Conservation (phyloP, 2,329 filamentous ascomycete genomes). For the Zymoseptoria brevis region DNA sequence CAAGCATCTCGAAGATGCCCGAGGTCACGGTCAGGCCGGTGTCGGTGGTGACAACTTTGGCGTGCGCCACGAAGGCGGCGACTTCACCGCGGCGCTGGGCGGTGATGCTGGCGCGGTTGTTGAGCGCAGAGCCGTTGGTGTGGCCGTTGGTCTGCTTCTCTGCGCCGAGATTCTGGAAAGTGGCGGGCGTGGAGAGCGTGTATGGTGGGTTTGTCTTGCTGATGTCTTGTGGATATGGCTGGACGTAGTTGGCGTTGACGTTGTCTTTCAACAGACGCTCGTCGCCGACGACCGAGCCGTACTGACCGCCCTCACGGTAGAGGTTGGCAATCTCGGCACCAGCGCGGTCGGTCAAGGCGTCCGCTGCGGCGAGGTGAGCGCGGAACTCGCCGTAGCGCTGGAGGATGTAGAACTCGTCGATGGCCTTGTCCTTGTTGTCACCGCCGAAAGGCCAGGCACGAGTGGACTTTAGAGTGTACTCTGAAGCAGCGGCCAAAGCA, state of each 20-base stretch:
- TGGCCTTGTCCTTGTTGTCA: conserved; percentile 51
- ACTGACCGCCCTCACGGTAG: conserved; percentile 33
- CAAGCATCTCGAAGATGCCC: conserved; percentile 58
- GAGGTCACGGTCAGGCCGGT: conserved; percentile 50
- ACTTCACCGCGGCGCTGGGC: conserved; percentile 50
- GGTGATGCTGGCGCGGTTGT: conserved; percentile 38
- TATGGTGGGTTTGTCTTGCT: conserved; percentile 15
- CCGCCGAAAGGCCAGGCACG: conserved; percentile 58
- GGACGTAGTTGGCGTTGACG: conserved; percentile 16
- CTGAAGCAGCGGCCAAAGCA: conserved; percentile 47
- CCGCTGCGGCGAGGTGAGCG: conserved; percentile 53
- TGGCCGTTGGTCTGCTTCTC: conserved; percentile 10
- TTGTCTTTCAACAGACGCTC: conserved; percentile 5
- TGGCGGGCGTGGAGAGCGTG: conserved; percentile 13
- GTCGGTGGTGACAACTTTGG: conserved; percentile 57
- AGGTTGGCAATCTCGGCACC: conserved; percentile 43
- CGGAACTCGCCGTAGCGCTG: conserved; percentile 57
- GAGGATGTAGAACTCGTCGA: conserved; percentile 59
- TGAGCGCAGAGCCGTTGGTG: conserved; percentile 12
- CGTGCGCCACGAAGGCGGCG: conserved; percentile 55
- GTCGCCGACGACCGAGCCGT: conserved; percentile 17
- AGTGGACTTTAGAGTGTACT: conserved; percentile 51
- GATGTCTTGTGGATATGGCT: conserved; percentile 17
- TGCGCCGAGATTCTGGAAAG: conserved; percentile 11
- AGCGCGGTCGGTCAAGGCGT: conserved; percentile 51